Evolutionary conservation across 768 basidiomycete genomes (phyloP).

Genomic region (Agrocybe pediades): DNA sequence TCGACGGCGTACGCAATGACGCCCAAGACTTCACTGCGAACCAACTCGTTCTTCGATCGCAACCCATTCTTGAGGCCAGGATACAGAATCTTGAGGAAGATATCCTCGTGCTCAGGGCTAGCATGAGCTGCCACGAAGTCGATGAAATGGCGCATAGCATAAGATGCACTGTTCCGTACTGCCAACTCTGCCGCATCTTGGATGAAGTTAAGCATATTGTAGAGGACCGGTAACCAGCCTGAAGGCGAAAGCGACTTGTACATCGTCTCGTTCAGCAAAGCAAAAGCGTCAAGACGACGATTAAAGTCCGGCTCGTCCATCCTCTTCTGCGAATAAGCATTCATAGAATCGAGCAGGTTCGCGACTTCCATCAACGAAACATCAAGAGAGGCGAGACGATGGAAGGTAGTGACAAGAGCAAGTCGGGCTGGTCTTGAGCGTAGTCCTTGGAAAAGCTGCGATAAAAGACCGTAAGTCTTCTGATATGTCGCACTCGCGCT

Average conservation of each 20-base stretch:
- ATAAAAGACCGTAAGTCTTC: constrained; percentile 66
- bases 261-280: constrained; percentile 66
- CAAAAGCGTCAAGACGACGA: constrained; percentile 75
- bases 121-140: constrained; percentile 50
- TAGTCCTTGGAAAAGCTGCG: constrained; percentile 76
- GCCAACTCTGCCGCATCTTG: constrained; percentile 90
- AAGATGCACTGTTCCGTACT: constrained; percentile 79
- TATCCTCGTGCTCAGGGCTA: constrained; percentile 45
- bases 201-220: constrained; percentile 83
- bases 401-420: constrained; percentile 68
- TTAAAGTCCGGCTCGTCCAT: constrained; percentile 95
- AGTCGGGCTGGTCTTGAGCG: constrained; percentile 72
- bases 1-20: constrained; percentile 78
- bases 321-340: constrained; percentile 82
- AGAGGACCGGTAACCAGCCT: constrained; percentile 82
- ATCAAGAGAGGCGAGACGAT: constrained; percentile 46
- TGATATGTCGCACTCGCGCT: constrained; percentile 41
- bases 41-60: constrained; percentile 78
- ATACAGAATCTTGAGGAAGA: constrained; percentile 67
- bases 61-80: constrained; percentile 82
- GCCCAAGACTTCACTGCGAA: constrained; percentile 80
- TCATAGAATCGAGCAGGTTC: constrained; percentile 65
- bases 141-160: constrained; percentile 76
- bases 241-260: constrained; percentile 49
- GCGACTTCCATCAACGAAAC: constrained; percentile 48